phyloP scores from a whole-genome alignment of 2,329 filamentous ascomycete species.

The Cryphonectria naterciae region DNA sequence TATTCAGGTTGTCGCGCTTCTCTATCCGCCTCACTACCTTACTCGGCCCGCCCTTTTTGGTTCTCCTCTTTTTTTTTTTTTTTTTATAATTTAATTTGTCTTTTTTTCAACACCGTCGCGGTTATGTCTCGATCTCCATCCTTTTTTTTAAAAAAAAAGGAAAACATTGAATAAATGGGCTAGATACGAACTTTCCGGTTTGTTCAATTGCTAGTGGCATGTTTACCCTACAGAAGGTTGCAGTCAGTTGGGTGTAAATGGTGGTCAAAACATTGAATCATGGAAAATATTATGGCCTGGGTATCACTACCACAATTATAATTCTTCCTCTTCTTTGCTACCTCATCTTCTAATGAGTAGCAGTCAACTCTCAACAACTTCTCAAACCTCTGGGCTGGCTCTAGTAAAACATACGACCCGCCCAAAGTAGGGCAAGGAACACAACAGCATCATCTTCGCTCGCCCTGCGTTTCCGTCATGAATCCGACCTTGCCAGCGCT shows the following conservation, averaged over 20 bases:
- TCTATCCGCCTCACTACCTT: too few species aligned
- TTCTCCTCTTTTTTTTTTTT: too few species aligned
- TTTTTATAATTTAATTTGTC: too few species aligned
- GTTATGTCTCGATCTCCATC: neutral
- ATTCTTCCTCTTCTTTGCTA: neutral
- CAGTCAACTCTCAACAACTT: neutral
- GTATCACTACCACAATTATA: neutral
- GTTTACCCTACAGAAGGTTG: neutral
- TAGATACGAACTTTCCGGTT: neutral
- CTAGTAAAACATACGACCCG: neutral
- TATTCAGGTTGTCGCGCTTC: too few species aligned
- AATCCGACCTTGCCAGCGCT: constrained; percentile 11
- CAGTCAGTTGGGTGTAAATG: neutral
- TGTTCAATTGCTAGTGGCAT: neutral
- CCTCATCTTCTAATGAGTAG: neutral
- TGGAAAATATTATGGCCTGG: neutral
- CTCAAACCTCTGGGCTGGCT: neutral
- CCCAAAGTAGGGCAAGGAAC: neutral
- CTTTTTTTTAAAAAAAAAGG: too few species aligned
- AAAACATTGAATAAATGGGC: neutral
- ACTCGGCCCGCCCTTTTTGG: too few species aligned
- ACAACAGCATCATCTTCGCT: too few species aligned
- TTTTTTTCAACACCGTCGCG: neutral
- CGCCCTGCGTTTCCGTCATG: neutral
- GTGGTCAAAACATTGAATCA: neutral